Conservation (phyloP, 257 asterid species). For the Linderniella brevidens region DNA sequence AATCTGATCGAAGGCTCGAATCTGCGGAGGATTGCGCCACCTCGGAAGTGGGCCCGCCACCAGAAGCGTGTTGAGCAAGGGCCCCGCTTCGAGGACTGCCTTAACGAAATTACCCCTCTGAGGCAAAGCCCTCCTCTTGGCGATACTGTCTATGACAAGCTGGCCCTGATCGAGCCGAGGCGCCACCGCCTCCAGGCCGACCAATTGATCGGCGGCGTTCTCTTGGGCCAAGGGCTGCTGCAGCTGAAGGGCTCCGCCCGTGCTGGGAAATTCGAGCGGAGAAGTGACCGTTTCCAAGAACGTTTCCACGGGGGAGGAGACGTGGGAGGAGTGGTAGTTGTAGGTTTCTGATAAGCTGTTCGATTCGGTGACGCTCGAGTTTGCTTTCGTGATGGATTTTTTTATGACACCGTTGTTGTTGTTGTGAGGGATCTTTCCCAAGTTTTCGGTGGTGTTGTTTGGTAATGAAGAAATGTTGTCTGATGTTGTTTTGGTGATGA, state of each 20-base stretch:
- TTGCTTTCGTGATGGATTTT: slow-evolving; percentile 22
- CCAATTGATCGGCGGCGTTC: too few species aligned
- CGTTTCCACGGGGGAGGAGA: slow-evolving; percentile 34
- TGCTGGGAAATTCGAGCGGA: slow-evolving; percentile 38
- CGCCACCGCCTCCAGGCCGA: too few species aligned
- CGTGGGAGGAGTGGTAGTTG: slow-evolving; percentile 23
- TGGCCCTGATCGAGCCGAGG: slow-evolving; percentile 22
- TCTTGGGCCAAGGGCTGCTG: slow-evolving; percentile 7
- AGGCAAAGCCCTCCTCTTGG: slow-evolving; percentile 34
- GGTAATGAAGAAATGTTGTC: too few species aligned
- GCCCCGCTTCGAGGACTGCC: slow-evolving; percentile 49
- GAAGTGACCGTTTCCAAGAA: slow-evolving; percentile 22
- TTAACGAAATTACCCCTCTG: slow-evolving; percentile 43
- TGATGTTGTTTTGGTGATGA: slow-evolving; percentile 20
- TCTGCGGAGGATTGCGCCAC: slow-evolving; percentile 84
- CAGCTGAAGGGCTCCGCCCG: slow-evolving; percentile 13
- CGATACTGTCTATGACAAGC: slow-evolving; percentile 32
- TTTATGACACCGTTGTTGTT: slow-evolving; percentile 11
- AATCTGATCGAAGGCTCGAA: slow-evolving; percentile 12
- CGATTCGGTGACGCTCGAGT: slow-evolving; percentile 52
- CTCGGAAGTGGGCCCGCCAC: slow-evolving; percentile 74
- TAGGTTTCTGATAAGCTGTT: slow-evolving; percentile 39
- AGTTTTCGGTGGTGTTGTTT: neutral
- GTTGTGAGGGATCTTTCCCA: too few species aligned
- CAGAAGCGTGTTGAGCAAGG: slow-evolving; percentile 48